These are phyloP conservation scores for Pezicula radicicola DNA, from an alignment of 2,329 filamentous ascomycete species.

Conservation along the genomic window DNA sequence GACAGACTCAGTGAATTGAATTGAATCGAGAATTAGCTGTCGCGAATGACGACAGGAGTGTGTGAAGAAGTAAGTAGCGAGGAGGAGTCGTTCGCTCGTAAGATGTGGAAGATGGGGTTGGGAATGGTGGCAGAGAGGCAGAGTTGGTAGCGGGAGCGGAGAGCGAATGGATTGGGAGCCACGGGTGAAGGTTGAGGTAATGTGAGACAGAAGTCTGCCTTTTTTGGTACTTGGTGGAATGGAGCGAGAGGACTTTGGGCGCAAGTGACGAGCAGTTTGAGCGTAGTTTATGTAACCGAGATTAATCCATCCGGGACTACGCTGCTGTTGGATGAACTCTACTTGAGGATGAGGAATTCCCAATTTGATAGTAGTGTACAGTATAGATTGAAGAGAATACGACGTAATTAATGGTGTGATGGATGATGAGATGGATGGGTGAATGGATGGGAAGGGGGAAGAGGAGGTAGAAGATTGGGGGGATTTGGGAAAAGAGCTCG, in stretches of 20 bases:
- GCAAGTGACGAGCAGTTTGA: not conserved
- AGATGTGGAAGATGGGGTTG: not conserved
- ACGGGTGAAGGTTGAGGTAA: conserved; percentile 21
- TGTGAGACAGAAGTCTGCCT: conserved; percentile 15
- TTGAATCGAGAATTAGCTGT: no score
- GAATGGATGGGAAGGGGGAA: not conserved
- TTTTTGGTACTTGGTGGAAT: not conserved
- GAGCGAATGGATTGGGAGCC: conserved; percentile 22
- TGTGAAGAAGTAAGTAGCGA: conserved; percentile 1
- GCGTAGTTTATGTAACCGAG: not conserved
- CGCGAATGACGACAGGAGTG: conserved; percentile 7
- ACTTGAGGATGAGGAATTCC: no score
- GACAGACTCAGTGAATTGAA: not conserved
- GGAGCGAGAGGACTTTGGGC: not conserved
- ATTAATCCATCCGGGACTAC: no score
- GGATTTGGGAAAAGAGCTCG: not conserved
- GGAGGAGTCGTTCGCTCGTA: not conserved
- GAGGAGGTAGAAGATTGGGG: not conserved
- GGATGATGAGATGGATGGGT: not conserved
- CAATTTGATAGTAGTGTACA: no score
- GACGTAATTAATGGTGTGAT: not conserved
- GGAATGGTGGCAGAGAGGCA: conserved; percentile 8
- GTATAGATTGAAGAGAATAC: no score
- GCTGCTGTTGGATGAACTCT: no score
- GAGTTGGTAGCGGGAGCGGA: conserved; percentile 10